Percentiles rank a stretch among this genome's conserved stretches.
Evolutionary conservation across 805 yeast species (phyloP).

Genomic region (Metschnikowia colocasiae): DNA sequence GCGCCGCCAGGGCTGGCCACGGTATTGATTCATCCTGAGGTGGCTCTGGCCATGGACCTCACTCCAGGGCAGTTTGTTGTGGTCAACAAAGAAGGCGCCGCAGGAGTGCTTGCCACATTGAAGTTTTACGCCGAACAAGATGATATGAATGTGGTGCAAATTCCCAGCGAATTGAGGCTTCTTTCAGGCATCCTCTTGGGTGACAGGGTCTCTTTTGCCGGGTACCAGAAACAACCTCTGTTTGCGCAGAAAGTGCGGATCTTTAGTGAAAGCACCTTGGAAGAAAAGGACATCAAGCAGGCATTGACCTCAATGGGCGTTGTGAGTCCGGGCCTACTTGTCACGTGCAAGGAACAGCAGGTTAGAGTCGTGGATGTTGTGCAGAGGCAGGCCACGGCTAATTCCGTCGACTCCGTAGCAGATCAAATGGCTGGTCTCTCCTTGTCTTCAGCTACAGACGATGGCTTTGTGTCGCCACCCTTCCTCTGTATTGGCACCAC

Average conservation of each 20-base stretch:
- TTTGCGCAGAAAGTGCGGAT: constrained; percentile 16
- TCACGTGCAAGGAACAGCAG: constrained; percentile 18
- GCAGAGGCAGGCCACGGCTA: constrained; percentile 14
- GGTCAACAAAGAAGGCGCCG: constrained; percentile 43
- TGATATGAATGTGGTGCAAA: constrained; percentile 28
- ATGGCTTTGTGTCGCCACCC: constrained; percentile 44
- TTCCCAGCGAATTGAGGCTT: constrained; percentile 26
- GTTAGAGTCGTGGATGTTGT: constrained; percentile 30
- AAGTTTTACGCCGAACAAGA: constrained; percentile 33
- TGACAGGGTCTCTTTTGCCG: constrained; percentile 45
- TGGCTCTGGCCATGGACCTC: constrained; percentile 46
- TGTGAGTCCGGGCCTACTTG: constrained; percentile 52
- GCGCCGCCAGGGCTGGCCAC: constrained; percentile 22
- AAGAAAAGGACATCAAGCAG: not conserved
- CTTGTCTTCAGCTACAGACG: constrained; percentile 1
- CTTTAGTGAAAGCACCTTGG: not conserved
- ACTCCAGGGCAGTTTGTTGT: constrained; percentile 44
- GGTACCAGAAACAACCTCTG: constrained; percentile 46
- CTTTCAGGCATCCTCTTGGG: constrained; percentile 45
- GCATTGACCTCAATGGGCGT: constrained; percentile 54
- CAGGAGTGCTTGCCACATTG: constrained; percentile 39
- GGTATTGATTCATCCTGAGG: constrained; percentile 40
- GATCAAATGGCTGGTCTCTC: constrained; percentile 14
- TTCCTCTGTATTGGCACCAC: constrained; percentile 35
- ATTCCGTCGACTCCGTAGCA: constrained; percentile 10